phyloP scores from a whole-genome alignment of 768 basidiomycete genomes.

The Mrakia hoshinonis region DNA sequence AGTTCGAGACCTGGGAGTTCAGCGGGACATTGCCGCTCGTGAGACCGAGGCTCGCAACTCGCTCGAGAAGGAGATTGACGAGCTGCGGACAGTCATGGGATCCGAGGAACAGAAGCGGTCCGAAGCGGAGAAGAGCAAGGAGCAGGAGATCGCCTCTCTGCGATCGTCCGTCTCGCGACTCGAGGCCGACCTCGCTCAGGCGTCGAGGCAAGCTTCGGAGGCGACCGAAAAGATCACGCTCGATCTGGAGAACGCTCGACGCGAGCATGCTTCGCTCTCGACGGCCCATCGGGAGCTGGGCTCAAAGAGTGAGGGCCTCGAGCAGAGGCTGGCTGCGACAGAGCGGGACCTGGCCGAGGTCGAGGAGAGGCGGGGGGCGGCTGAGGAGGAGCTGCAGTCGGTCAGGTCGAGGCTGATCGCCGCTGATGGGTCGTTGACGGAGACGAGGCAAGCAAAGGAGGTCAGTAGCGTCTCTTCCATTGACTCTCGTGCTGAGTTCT shows the following conservation, averaged over 20 bases:
- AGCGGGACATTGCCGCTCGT: constrained; percentile 29
- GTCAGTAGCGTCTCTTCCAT: constrained; percentile 46
- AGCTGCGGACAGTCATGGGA: constrained; percentile 73
- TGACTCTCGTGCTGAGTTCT: not conserved
- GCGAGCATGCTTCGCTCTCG: constrained; percentile 56
- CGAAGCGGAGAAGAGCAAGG: constrained; percentile 79
- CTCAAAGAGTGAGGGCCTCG: constrained; percentile 2
- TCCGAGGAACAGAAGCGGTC: constrained; percentile 74
- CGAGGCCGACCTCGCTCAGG: constrained; percentile 59
- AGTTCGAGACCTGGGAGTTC: constrained; percentile 48
- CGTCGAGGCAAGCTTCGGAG: constrained; percentile 55
- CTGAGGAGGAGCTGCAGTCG: constrained; percentile 64
- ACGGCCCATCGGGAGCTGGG: constrained; percentile 54
- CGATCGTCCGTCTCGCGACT: constrained; percentile 55
- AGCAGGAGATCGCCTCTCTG: constrained; percentile 67
- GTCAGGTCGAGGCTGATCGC: constrained; percentile 63
- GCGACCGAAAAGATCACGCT: constrained; percentile 63
- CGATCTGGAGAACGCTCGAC: constrained; percentile 58
- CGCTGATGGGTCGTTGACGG: constrained; percentile 55
- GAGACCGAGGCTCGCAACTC: constrained; percentile 42
- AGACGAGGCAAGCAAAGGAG: constrained; percentile 57
- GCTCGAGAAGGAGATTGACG: constrained; percentile 74
- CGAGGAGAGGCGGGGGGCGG: constrained; percentile 51
- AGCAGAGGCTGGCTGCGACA: constrained; percentile 46
- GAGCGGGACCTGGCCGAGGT: constrained; percentile 51